Evolutionary conservation across 2,329 filamentous ascomycete species (phyloP), one percentile per base, ranked within the genome.

Genomic region (Geosmithia putterillii): DNA sequence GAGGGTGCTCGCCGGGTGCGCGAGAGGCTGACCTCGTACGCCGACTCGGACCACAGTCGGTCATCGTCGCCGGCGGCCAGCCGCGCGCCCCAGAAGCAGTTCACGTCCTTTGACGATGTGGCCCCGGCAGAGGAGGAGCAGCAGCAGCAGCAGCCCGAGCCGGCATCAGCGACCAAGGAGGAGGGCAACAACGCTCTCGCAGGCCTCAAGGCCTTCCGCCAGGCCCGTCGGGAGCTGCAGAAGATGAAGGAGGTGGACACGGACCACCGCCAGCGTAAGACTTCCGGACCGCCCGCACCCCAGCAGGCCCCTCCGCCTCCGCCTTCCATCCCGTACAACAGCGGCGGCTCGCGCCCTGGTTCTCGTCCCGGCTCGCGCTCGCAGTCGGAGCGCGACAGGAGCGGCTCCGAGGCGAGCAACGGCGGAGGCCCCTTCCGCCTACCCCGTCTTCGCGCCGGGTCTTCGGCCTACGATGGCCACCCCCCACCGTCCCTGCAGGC

Each of bases 1-100:
- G 74, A 80, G 49, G 76, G 83, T 15, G 77, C 83, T 44, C 75
- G 76, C 23, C 74, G 81, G 1, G 81, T 89, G 7, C 79, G 85
- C 42, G 83, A 89, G 58, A 81, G 78, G 50, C 64, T 89, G 38
- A 83, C 78, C 7, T 81, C 75, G 1, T 82, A 80, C 48, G 78
- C 76, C 1, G 81, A 84, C 51, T 71, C 72, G 3, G 79, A 86
- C 34, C 41, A 43, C 25, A 46, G 44, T 32, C 23, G 41, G 14
- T 43, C 44, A 9, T 19, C 44, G 8, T 46, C 44, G 10, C 41
- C 41, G 10, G 23, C 37, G 4, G 38, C 28, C 17, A 20, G 20
- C 3, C 28, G 28, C 15, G 32, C 41, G 15, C 21, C n/a, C 7
- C 19, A 38, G 28, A 45, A 50, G n/a, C 21, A 40, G 15, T 14